phyloP scores from a whole-genome alignment of 106 monocot genomes.

The Platanthera zijinensis region DNA sequence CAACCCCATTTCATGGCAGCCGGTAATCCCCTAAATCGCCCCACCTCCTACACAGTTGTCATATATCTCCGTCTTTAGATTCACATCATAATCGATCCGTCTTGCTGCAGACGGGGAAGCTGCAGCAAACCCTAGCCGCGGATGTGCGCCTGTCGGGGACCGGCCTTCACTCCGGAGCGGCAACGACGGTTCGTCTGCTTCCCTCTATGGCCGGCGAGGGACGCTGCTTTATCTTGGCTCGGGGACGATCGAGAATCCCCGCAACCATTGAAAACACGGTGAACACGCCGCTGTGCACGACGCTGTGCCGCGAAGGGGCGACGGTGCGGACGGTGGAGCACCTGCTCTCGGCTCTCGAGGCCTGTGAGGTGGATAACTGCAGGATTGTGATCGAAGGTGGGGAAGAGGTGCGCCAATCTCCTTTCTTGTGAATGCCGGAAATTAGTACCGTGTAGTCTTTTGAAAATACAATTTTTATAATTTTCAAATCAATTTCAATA shows the following conservation, averaged over 20 bases:
- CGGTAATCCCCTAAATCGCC: constrained; percentile 18
- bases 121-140: constrained; percentile 63
- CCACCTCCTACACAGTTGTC: not conserved
- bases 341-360: constrained; percentile 80
- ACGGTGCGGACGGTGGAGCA: constrained; percentile 86
- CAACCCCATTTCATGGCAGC: constrained; percentile 30
- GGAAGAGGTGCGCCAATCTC: constrained; percentile 48
- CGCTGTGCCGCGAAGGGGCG: constrained; percentile 26
- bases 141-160: constrained; percentile 33
- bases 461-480: too few relatives aligned
- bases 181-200: constrained; percentile 34
- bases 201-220: constrained; percentile 91
- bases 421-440: not conserved
- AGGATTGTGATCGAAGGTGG: constrained; percentile 74
- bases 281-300: constrained; percentile 59
- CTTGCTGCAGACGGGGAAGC: constrained; percentile 36
- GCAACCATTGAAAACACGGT: constrained; percentile 47
- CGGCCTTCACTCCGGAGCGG: constrained; percentile 69
- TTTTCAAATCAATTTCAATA: too few relatives aligned
- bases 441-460: not conserved
- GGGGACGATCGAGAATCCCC: constrained; percentile 28
- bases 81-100: not conserved
- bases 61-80: not conserved
- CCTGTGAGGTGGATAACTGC: constrained; percentile 67
- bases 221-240: constrained; percentile 45